Evolutionary conservation across 305 asterid genomes (phyloP), one percentile per base, ranked within the genome.

Genomic region (Lippia alba): DNA sequence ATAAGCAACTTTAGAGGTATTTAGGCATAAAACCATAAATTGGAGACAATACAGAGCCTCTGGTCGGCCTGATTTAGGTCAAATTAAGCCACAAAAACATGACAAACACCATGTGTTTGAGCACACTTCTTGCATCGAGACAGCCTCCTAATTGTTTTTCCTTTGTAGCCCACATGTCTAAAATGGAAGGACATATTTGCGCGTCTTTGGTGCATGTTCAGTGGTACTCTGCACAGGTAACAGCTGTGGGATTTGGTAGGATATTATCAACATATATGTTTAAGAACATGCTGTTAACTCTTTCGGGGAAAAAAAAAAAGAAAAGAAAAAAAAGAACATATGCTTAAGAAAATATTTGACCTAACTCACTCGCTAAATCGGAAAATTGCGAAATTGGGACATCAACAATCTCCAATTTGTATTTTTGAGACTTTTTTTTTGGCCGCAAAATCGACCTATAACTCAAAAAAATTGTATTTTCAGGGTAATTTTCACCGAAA

Each of bases 71-170:
- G 30, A 24, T n/a, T n/a, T 1, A 24, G 30, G 30, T 24, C 3
- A 24, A 24, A 24, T 24, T 24, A 24, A 24, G 30, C 30, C 30
- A 24, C 3, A 24, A 24, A 24, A 24, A 24, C 30, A 24, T 24
- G 30, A 24, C 30, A 24, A 24, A 24, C 30, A 24, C 1, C 30
- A 24, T 24, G 30, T 24, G 30, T 24, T 24, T 24, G 30, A 24
- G 30, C 30, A 48, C 36, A 10, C n/a, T 0, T 16, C 10, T 20
- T 51, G 71, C 16, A 72, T 48, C 45, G 20, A 62, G 71, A 63
- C 82, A 72, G 4, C 12, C 33, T 17, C 75, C 81, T 32, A 72
- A 62, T 67, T 61, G n/a, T 45, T 58, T 49, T 11, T 32, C 12
- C 34, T 6, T 48, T 49, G 49, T 18, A 40, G 71, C 62, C 75